phyloP scores from a whole-genome alignment of 306 rosid species.

The Albizia julibrissin region DNA sequence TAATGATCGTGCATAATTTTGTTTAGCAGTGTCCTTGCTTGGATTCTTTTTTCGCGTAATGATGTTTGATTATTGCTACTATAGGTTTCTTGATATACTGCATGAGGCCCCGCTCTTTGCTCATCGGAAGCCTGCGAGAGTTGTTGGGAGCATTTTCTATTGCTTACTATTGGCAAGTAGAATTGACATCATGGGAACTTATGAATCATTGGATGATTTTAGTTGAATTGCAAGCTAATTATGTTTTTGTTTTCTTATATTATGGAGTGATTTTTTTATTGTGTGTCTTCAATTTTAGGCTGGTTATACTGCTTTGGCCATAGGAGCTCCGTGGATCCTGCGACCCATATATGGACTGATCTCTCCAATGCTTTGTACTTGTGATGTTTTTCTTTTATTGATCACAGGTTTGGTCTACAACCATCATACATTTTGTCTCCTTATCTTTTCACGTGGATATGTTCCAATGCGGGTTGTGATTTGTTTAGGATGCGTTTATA shows the following conservation, averaged over 20 bases:
- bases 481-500: background rate
- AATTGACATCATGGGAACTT: background rate
- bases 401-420: slow-evolving; percentile 64
- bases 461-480: background rate
- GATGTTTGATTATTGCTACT: slow-evolving; percentile 1
- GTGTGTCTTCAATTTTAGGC: slow-evolving; percentile 57
- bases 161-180: slow-evolving; percentile 70
- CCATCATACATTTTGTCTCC: slow-evolving; percentile 10
- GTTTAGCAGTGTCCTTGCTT: background rate
- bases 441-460: slow-evolving; percentile 13
- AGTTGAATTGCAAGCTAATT: slow-evolving; percentile 10
- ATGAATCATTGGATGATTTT: slow-evolving; percentile 10
- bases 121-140: slow-evolving; percentile 80
- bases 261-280: slow-evolving; percentile 20
- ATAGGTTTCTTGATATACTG: slow-evolving; percentile 86
- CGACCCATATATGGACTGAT: slow-evolving; percentile 44
- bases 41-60: background rate
- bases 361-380: slow-evolving; percentile 79
- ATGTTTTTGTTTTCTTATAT: background rate
- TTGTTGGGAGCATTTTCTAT: slow-evolving; percentile 80
- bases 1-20: background rate
- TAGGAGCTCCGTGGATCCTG: slow-evolving; percentile 80
- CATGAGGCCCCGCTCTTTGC: slow-evolving; percentile 96
- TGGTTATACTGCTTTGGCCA: slow-evolving; percentile 71
- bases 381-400: slow-evolving; percentile 74